Evolutionary conservation across 1,139 yeast genomes (phyloP), one percentile per base, ranked within the genome.

Genomic region (Geotrichum macrosporum): DNA sequence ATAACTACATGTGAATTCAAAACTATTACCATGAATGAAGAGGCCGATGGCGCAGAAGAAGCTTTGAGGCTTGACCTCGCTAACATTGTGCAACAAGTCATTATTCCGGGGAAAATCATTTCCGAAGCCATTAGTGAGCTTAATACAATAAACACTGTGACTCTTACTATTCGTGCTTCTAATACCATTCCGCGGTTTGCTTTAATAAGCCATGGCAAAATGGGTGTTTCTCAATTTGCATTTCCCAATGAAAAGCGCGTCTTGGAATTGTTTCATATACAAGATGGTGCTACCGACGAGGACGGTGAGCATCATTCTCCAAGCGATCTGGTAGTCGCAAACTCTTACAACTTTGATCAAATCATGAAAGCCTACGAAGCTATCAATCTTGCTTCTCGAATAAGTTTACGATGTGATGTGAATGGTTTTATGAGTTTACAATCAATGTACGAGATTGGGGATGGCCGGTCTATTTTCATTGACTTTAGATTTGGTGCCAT

Each of bases 1-100:
- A 76, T 81, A 35, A 94, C 87, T 56, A 72, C 77, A 49, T 80
- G 87, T 53, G 89, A 84, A 56, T 77, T 86, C 53, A 67, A 75
- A 2, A 85, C 95, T 0, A 76, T 72, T 54, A 59, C 37, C 15
- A 46, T 45, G n/a, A 57, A 56, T 18, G 50, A 45, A 22, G 50
- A 50, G 29, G 41, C 39, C 3, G 46, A 31, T 5, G 36, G 35
- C 21, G 41, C 37, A 3, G 54, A 46, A 20, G 46, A 40, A 5
- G 44, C 51, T 26, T 56, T 60, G 30, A 50, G 48, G 29, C 51
- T 65, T 40, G 61, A 59, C 37, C 63, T 82, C 4, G 80, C 82
- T 58, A 70, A 76, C 43, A 61, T 84, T 3, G 69, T 73, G 35
- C 71, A 80, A 61, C 94, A 87, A 57, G 72, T 84, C 22, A 80